Conservation (phyloP, 1,284 basidiomycete genomes). For the Malassezia nana region DNA sequence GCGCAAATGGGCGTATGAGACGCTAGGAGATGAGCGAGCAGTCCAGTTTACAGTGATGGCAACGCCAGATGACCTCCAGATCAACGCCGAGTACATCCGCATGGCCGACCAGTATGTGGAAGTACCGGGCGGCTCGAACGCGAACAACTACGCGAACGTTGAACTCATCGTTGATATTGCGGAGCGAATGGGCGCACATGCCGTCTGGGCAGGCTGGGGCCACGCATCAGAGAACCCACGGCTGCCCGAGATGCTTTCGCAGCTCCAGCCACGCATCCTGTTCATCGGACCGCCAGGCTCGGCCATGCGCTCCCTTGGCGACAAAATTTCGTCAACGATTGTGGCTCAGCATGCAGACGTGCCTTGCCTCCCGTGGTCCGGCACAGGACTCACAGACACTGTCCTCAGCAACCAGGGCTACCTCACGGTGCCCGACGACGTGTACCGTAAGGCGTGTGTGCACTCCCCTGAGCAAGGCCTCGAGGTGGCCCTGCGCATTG, state of each 20-base stretch:
- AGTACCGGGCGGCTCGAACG: constrained; percentile 94
- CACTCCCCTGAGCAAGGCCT: constrained; percentile 81
- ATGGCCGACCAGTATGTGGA: constrained; percentile 99
- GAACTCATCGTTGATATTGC: constrained; percentile 98
- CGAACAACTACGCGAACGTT: constrained; percentile 99
- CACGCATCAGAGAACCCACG: constrained; percentile 98
- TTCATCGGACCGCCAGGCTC: constrained; percentile 99
- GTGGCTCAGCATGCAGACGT: constrained; percentile 94
- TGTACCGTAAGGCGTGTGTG: constrained; percentile 82
- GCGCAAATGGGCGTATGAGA: constrained; percentile 99
- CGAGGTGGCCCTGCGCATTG: constrained; percentile 72
- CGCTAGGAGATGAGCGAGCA: constrained; percentile 87
- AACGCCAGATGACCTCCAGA: constrained; percentile 87
- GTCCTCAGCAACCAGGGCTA: constrained; percentile 75
- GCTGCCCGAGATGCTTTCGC: constrained; percentile 84
- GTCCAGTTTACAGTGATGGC: constrained; percentile 99
- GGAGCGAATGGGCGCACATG: constrained; percentile 91
- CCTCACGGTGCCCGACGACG: constrained; percentile 84
- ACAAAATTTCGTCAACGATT: constrained; percentile 99
- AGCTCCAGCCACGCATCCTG: constrained; percentile 87
- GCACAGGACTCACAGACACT: constrained; percentile 84
- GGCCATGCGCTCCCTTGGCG: constrained; percentile 96
- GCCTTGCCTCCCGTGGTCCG: constrained; percentile 99
- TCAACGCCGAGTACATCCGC: constrained; percentile 98
- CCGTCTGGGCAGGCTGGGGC: constrained; percentile 99